phyloP scores from a whole-genome alignment of 2,329 filamentous ascomycete species.

The Drechslerella dactyloides region DNA sequence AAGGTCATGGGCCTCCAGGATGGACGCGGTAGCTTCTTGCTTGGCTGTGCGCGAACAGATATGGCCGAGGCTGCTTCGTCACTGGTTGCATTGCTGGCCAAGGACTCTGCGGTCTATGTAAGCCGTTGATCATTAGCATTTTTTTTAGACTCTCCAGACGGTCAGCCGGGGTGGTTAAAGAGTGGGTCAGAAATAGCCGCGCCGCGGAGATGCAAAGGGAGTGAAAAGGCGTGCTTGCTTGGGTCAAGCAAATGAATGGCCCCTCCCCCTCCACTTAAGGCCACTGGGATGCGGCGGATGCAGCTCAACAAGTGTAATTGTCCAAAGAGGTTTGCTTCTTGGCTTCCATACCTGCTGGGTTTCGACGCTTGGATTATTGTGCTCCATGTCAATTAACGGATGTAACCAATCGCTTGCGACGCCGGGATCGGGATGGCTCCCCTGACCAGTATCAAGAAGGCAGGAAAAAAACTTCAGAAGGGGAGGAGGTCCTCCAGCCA shows the following conservation, averaged over 20 bases:
- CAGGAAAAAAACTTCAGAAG: constrained; percentile 4
- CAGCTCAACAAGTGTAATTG: constrained; percentile 19
- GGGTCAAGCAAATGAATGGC: no score
- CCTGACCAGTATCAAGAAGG: constrained; percentile 7
- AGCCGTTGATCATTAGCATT: no score
- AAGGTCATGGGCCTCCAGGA: constrained; percentile 34
- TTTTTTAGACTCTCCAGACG: no score
- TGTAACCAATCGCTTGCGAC: constrained; percentile 47
- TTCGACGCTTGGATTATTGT: constrained; percentile 15
- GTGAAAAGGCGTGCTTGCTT: not conserved
- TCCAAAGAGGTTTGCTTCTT: no score
- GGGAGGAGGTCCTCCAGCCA: constrained; percentile 33
- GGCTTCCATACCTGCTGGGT: constrained; percentile 18
- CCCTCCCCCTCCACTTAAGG: no score
- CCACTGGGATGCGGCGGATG: constrained; percentile 16
- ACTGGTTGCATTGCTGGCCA: constrained; percentile 38
- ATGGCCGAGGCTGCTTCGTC: constrained; percentile 28
- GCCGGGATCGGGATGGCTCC: constrained; percentile 33
- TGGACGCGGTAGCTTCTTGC: constrained; percentile 1
- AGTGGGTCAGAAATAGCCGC: not conserved
- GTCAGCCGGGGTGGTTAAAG: not conserved
- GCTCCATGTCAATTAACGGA: constrained; percentile 17
- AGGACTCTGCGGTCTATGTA: not conserved
- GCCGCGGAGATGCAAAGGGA: not conserved
- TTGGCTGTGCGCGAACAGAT: constrained; percentile 24